These are phyloP conservation scores for Populus euphratica DNA, from an alignment of 345 rosid species.

Conservation along the genomic window DNA sequence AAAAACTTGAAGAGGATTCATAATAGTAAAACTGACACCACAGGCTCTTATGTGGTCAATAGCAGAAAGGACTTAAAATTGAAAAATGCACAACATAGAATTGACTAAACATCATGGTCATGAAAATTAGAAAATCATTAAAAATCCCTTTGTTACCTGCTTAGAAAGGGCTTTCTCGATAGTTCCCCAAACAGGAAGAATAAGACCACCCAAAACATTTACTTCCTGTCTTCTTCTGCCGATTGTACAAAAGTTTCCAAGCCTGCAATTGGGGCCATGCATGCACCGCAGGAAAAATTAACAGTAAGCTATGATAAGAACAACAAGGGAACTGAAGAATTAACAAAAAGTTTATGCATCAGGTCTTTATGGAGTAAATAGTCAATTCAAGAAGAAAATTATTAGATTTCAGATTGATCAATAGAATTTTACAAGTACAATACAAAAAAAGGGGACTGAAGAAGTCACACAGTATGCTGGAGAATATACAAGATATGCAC, in stretches of 20 bases:
- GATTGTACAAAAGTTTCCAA: constrained; percentile 85
- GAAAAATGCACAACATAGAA: background rate
- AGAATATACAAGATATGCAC: background rate
- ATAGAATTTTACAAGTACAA: background rate
- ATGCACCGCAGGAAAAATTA: constrained; percentile 63
- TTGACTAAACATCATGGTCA: background rate
- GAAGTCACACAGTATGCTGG: background rate
- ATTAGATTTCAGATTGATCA: background rate
- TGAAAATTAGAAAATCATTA: background rate
- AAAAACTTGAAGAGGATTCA: background rate
- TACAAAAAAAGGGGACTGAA: background rate
- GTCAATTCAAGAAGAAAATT: background rate
- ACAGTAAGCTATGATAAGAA: constrained; percentile 3
- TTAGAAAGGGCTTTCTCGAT: constrained; percentile 91
- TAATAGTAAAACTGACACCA: background rate
- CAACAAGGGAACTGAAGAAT: background rate
- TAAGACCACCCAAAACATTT: constrained; percentile 89
- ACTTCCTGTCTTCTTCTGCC: constrained; percentile 96
- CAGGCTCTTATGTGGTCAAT: background rate
- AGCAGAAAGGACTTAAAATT: background rate
- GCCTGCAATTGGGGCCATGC: constrained; percentile 97
- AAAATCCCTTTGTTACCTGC: constrained; percentile 49
- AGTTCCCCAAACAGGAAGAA: constrained; percentile 98
- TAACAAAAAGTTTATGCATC: background rate
- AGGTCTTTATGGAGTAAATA: background rate